Evolutionary conservation across 2,329 filamentous ascomycete genomes (phyloP).

Genomic region (Karstenula rhodostoma): DNA sequence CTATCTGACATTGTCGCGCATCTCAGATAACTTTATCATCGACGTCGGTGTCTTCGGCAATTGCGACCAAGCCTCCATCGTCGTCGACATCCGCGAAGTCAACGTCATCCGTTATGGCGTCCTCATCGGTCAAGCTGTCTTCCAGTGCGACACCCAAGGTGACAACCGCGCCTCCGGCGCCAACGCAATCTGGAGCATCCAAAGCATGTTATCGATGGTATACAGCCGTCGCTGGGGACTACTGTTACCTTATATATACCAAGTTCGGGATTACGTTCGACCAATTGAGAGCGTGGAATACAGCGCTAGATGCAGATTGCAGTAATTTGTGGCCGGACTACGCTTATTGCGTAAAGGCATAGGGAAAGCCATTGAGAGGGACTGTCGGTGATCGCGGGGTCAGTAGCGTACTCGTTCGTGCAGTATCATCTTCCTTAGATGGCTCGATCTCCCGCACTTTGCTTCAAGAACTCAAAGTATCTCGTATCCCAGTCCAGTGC

Average conservation of each 20-base stretch:
- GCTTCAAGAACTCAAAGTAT: neutral
- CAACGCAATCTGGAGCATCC: constrained; percentile 12
- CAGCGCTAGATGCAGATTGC: constrained; percentile 3
- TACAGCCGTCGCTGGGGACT: neutral
- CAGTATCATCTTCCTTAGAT: neutral
- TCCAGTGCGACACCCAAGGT: constrained; percentile 9
- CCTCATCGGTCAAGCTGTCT: constrained; percentile 9
- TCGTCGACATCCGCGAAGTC: neutral
- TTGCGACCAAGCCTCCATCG: constrained; percentile 8
- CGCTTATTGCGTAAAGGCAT: constrained; percentile 10
- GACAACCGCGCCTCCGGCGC: constrained; percentile 9
- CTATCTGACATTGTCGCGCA: neutral
- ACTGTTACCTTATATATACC: constrained; percentile 8
- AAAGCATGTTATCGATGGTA: constrained; percentile 8
- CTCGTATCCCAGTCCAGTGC: neutral
- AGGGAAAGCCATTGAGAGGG: constrained; percentile 1
- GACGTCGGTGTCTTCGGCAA: constrained; percentile 1
- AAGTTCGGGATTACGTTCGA: constrained; percentile 10
- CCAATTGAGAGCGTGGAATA: constrained; percentile 4
- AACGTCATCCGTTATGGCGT: neutral
- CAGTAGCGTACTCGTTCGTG: neutral
- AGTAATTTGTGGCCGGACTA: constrained; percentile 8
- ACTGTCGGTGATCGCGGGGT: neutral
- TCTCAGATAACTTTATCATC: constrained; percentile 7
- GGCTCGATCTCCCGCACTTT: neutral